Base-by-base conservation (phyloP, 495 filamentous ascomycete species). In the Aspergillus leporis region DNA sequence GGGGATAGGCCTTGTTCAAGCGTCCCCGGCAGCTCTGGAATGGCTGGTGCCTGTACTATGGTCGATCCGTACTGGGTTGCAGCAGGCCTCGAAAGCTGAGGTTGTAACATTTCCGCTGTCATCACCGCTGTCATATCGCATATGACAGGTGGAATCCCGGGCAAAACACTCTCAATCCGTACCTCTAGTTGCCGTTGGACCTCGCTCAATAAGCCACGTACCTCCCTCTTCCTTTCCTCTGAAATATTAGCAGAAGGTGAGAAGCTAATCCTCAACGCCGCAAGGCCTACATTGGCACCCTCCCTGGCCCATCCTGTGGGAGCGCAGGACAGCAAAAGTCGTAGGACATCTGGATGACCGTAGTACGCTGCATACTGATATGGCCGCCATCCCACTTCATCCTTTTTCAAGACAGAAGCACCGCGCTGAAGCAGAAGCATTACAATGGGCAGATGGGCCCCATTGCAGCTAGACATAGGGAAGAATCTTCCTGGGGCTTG, bases 401-500 rank as follows among this genome's bases (percentile, higher is more conserved):
- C 76, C 45, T 68, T 67, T 38, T 73, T 74, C n/a, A 65, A 54
- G 7, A 71, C 63, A 7, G 72, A 75, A 41, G 76, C 75, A 7
- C 77, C 77, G 0, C 62, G 62, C 31, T 63, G 55, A 7, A 81
- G 31, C 0, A 80, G 59, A 19, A 77, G 54, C 19, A 66, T 69
- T 4, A 73, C 74, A n/a, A 79, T 66, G 13, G 62, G 56, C 25
- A 70, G 62, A 58, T 77, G 70, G 5, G 76, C 78, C 64, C 65
- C 62, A 72, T 74, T 8, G 78, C 71, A 7, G 76, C 78, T 30
- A 76, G 59, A 49, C 78, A 79, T 14, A 79, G 51, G 3, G 73
- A 74, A 0, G 76, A 78, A 53, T 80, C 76, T 50, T 78, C 72
- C 30, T 70, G 65, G 30, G 63, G 63, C 23, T 66, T 58, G 16